Base-by-base conservation (phyloP, 768 basidiomycete species). In the Myochromella boudieri region DNA sequence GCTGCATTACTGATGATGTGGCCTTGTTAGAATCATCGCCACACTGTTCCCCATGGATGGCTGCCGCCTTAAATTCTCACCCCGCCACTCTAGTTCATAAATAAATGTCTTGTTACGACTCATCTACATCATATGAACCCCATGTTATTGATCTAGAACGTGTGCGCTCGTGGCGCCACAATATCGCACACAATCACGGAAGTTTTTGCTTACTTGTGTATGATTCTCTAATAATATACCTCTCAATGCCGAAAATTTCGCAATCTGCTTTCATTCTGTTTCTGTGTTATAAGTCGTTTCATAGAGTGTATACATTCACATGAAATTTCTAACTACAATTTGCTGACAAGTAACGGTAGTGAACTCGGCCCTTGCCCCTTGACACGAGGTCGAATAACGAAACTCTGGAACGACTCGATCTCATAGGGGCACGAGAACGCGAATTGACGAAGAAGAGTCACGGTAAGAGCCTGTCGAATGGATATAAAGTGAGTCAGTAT, bases 41-140 rank as follows among this genome's bases (percentile, higher is more conserved):
- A 97, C 93, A 17, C 68, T 98, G 33, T 99, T 99, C 82, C 97
- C 97, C 9, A 85, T 90, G 65, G 95, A 97, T 60, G 91, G 91
- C 33, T 91, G 92, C 57, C 68, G 80, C 48, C 76, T 97, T 52
- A 89, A 83, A 60, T 79, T 95, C 56, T 75, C 79, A 2, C 86
- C 91, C 24, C 81, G 86, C 42, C 53, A 59, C 9, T 56, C 64
- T 39, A 39, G 21, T 49, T 24, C 36, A 42, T 32, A 11, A 24
- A 37, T 2, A 21, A 44, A 48, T 18, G 20, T 14, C 20, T 39
- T 17, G 20, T 4, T 26, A 9, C 14, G 15, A 14, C 17, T 14
- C 18, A 25, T 28, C 24, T 27, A 15, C 17, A 37, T 43, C 31
- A 44, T 36, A 43, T 43, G 4, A 28, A 15, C 17, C n/a, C 40